A percentile compares a stretch with the other conserved stretches of the same genome.
These are phyloP conservation scores for Peronospora destructor DNA, from an alignment of 352 stramenopile species.

Conservation along the genomic window DNA sequence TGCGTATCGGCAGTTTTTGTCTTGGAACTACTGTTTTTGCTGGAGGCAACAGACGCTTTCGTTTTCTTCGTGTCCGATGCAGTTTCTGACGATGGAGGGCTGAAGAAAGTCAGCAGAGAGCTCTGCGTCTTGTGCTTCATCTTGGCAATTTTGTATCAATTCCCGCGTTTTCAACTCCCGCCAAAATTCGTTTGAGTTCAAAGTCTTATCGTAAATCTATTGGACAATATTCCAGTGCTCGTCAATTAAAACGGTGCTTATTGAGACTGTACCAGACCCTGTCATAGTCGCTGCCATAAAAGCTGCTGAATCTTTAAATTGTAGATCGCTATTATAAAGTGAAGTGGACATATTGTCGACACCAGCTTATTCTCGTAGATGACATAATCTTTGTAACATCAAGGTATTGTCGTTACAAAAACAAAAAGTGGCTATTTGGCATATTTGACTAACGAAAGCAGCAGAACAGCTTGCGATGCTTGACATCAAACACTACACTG, in stretches of 20 bases:
- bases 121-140: constrained; percentile 54
- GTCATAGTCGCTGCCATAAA: too few species aligned
- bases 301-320: too few species aligned
- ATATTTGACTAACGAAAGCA: too few species aligned
- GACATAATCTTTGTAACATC: too few species aligned
- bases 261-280: too few species aligned
- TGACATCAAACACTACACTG: constrained; percentile 7
- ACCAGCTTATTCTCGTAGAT: too few species aligned
- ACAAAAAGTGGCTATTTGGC: too few species aligned
- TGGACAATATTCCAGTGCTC: too few species aligned
- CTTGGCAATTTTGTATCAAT: neutral
- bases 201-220: too few species aligned
- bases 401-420: neutral
- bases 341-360: too few species aligned
- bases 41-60: constrained; percentile 4
- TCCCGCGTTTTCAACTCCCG: constrained; percentile 16
- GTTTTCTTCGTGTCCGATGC: constrained; percentile 32
- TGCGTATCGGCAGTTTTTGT: constrained; percentile 9
- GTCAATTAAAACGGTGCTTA: too few species aligned
- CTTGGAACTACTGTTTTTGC: constrained; percentile 7
- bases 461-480: constrained; percentile 8
- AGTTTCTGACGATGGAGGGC: constrained; percentile 39
- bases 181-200: constrained; percentile 11
- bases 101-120: constrained; percentile 83
- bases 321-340: too few species aligned